Conservation (phyloP, 257 asterid species). For the Nicotiana noctiflora region DNA sequence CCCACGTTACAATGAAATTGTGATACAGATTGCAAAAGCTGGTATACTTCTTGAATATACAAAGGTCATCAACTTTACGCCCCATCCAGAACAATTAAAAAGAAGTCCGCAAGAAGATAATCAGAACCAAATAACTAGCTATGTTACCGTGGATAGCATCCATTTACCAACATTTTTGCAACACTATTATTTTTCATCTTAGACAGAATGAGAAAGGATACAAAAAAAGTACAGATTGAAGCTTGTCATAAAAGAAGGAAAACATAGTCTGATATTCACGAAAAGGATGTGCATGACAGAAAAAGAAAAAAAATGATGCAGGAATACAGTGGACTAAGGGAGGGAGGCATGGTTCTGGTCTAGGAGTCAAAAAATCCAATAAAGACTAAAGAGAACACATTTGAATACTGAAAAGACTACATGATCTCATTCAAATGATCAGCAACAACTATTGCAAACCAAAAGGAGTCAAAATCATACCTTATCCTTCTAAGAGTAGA, state of each 20-base stretch:
- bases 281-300: neutral
- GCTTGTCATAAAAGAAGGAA: neutral
- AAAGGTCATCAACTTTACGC: neutral
- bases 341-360: neutral
- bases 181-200: neutral
- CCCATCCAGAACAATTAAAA: neutral
- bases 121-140: neutral
- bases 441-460: neutral
- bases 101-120: neutral
- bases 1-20: neutral
- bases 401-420: neutral
- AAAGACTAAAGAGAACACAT: neutral
- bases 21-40: neutral
- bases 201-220: neutral
- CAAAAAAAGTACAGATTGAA: neutral
- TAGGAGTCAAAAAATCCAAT: neutral
- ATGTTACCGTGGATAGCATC: neutral
- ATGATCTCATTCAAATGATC: conserved; percentile 9
- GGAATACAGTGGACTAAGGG: neutral
- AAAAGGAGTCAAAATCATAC: conserved; percentile 30
- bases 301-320: neutral
- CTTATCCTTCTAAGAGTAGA: conserved; percentile 63
- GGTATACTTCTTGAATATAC: neutral
- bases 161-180: neutral
- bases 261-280: neutral